Percentiles rank a stretch among this genome's conserved stretches.
phyloP scores from a whole-genome alignment of 1,139 yeast species.

The Hanseniaspora uvarum region DNA sequence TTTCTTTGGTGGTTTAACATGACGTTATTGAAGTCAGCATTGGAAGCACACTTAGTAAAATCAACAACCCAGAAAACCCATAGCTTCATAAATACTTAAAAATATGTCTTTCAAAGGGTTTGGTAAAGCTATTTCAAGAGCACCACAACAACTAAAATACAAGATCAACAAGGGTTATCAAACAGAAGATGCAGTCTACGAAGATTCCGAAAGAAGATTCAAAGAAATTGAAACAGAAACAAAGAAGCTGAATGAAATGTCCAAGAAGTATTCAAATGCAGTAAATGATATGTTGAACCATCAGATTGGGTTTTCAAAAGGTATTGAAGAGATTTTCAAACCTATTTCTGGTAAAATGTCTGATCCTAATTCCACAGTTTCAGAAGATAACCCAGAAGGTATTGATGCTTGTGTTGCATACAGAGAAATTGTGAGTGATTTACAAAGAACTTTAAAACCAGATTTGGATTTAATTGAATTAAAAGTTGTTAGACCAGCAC shows the following conservation, averaged over 20 bases:
- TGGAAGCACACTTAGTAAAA: no score
- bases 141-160: slow-evolving; percentile 70
- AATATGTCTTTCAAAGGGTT: slow-evolving; percentile 88
- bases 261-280: slow-evolving; percentile 78
- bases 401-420: slow-evolving; percentile 89
- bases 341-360: slow-evolving; percentile 88
- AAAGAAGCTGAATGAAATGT: slow-evolving; percentile 78
- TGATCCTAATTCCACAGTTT: slow-evolving; percentile 74
- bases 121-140: slow-evolving; percentile 74
- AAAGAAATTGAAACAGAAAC: slow-evolving; percentile 85
- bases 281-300: slow-evolving; percentile 88
- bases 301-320: slow-evolving; percentile 86
- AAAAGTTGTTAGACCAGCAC: slow-evolving; percentile 83
- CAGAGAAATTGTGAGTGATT: slow-evolving; percentile 72
- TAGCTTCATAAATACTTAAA: neutral
- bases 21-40: no score
- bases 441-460: slow-evolving; percentile 78
- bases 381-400: slow-evolving; percentile 94
- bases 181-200: slow-evolving; percentile 78
- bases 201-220: slow-evolving; percentile 92
- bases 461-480: slow-evolving; percentile 87
- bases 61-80: neutral
- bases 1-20: no score
- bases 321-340: slow-evolving; percentile 89
- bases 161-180: slow-evolving; percentile 77